Percentiles rank a stretch among this genome's conserved stretches.
Evolutionary conservation across 2,329 filamentous ascomycete species (phyloP).

Genomic region (Graphilbum sp.): DNA sequence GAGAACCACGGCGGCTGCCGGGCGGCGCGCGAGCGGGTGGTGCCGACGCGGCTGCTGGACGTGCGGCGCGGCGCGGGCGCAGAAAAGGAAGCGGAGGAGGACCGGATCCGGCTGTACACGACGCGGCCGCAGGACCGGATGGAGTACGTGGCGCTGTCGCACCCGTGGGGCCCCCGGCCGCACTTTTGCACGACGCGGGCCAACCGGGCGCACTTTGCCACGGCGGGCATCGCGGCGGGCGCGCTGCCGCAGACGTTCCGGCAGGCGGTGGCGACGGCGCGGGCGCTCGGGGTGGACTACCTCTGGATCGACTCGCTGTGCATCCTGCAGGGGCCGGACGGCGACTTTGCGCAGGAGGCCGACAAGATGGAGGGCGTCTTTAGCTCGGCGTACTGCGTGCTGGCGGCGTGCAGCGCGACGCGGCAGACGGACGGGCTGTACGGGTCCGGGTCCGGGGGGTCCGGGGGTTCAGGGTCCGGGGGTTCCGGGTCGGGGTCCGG

Average conservation of each 20-base stretch:
- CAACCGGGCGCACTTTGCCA: conserved; percentile 1
- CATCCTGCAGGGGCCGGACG: conserved; percentile 10
- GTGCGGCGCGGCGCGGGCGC: conserved; percentile 1
- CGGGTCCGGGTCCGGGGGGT: too few species aligned
- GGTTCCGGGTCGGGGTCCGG: too few species aligned
- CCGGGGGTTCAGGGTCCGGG: too few species aligned
- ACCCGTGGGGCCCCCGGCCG: conserved; percentile 11
- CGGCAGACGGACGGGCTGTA: conserved; percentile 6
- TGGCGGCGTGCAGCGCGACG: conserved; percentile 10
- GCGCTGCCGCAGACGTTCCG: conserved; percentile 8
- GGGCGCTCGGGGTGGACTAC: conserved; percentile 6
- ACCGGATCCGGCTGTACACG: too few species aligned
- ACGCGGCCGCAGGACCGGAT: neutral
- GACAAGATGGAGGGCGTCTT: conserved; percentile 14
- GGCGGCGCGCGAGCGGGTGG: neutral
- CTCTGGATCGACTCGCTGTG: conserved; percentile 14
- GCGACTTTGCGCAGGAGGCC: conserved; percentile 11
- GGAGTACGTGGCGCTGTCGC: conserved; percentile 11
- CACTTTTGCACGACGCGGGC: conserved; percentile 5
- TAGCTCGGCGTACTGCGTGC: conserved; percentile 13
- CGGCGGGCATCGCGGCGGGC: neutral
- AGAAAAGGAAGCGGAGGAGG: neutral
- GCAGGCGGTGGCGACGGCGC: conserved; percentile 7
- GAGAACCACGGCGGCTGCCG: conserved; percentile 2
- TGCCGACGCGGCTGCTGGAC: conserved; percentile 12